Evolutionary conservation across 2,329 filamentous ascomycete genomes (phyloP), one percentile per base, ranked within the genome.

Genomic region (Nemania serpens): DNA sequence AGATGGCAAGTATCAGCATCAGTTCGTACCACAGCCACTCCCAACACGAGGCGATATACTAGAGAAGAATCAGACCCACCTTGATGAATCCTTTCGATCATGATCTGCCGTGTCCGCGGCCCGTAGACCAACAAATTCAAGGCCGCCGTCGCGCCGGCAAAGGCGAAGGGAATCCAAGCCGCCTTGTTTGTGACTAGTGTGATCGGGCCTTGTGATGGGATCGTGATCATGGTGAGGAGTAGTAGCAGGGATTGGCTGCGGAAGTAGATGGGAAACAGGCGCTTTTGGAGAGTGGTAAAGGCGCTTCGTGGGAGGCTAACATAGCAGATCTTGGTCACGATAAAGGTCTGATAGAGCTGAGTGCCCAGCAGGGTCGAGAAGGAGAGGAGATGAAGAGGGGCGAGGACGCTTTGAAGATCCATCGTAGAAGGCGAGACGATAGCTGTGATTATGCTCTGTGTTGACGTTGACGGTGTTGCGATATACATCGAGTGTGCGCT

Each of bases 241-340:
- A 79, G 59, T 1, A 79, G 65, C 1, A 73, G 9, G 0, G 75
- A 65, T 58, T 79, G 77, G 4, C 62, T 65, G 15, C 69, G 69
- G 59, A 80, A 80, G 63, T 79, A 79, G 15, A 78, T 55, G 0
- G 77, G 78, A 43, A 79, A 80, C 46, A 80, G 63, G 4, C 68
- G 71, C 41, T 77, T 77, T 49, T 79, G 77, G 0, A 80, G 71
- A 0, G 71, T 74, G 0, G 71, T 70, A 51, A 79, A 80, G 0
- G 77, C 69, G 0, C 71, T 64, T 0, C 68, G 63, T 0, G 78
- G 76, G 1, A 80, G 71, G 2, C 72, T 65, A 5, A 64, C 56
- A 53, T 71, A 73, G 47, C 71, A 70, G 5, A 78, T 62, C 36
- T 77, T 79, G 12, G 76, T 76, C 51, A 72, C 60, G 22, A 71